Evolutionary conservation across 345 rosid species (phyloP).

Genomic region (Brassica cretica): DNA sequence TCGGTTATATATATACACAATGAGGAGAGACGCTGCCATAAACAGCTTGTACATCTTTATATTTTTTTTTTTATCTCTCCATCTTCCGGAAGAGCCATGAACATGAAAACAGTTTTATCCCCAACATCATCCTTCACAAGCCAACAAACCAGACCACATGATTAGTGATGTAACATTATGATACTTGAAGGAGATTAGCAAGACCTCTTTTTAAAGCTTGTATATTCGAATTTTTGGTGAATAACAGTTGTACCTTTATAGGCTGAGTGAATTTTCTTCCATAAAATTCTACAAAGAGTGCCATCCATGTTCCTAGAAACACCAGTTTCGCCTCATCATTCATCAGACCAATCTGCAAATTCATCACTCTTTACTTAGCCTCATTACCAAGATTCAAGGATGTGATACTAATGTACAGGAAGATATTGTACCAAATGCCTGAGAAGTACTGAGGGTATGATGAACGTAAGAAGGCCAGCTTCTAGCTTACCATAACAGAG

Average conservation of each 20-base stretch:
- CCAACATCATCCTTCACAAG: conserved; percentile 85
- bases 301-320: conserved; percentile 83
- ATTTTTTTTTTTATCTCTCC: conserved; percentile 36
- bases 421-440: conserved; percentile 73
- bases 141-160: conserved; percentile 15
- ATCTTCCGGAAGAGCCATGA: conserved; percentile 69
- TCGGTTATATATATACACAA: background rate
- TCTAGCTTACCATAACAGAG: conserved; percentile 96
- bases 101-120: conserved; percentile 87
- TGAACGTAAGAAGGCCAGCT: conserved; percentile 84
- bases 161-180: conserved; percentile 11
- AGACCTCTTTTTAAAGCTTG: conserved; percentile 10
- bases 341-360: conserved; percentile 73
- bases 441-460: conserved; percentile 81
- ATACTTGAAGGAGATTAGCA: background rate
- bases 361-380: background rate
- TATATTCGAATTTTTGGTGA: background rate
- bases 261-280: conserved; percentile 95
- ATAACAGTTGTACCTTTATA: conserved; percentile 56
- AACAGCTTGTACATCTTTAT: conserved; percentile 25
- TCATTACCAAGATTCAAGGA: conserved; percentile 12
- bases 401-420: conserved; percentile 3
- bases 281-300: conserved; percentile 74
- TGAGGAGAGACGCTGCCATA: conserved; percentile 13
- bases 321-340: conserved; percentile 65